Conservation (phyloP, 148 eudicot genomes). For the Vaccinium vitisidaea region DNA sequence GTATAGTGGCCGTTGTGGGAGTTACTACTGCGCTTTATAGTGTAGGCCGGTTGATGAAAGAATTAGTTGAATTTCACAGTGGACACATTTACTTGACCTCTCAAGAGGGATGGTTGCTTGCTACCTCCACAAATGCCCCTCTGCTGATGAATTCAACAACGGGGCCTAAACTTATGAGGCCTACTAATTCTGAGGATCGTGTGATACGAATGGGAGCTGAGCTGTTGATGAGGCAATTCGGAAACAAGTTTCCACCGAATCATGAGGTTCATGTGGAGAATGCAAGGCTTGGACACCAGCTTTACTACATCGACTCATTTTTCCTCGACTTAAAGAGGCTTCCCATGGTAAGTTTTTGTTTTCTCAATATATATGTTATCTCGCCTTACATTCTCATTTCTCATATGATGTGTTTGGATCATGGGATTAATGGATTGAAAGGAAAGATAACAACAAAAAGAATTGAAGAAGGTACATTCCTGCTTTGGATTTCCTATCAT, state of each 20-base stretch:
- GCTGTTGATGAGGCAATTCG: constrained; percentile 56
- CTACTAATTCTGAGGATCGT: constrained; percentile 59
- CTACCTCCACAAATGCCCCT: constrained; percentile 83
- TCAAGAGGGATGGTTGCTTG: constrained; percentile 84
- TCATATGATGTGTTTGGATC: neutral
- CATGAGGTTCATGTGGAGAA: constrained; percentile 81
- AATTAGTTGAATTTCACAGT: constrained; percentile 79
- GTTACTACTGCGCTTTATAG: constrained; percentile 88
- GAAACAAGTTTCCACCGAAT: constrained; percentile 46
- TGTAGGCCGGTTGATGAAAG: constrained; percentile 93
- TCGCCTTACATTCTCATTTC: neutral
- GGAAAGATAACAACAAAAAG: neutral
- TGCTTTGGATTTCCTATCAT: neutral
- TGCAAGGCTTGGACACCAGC: constrained; percentile 60
- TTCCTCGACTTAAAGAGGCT: constrained; percentile 84
- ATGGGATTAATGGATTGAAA: neutral
- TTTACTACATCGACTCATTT: constrained; percentile 87
- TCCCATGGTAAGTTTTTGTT: constrained; percentile 65
- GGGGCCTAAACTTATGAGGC: constrained; percentile 76
- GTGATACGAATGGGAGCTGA: constrained; percentile 78
- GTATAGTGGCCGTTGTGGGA: constrained; percentile 91
- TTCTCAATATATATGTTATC: neutral
- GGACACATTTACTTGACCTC: constrained; percentile 95
- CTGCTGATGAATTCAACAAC: constrained; percentile 57
- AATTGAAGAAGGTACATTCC: neutral